These are phyloP conservation scores for Dactylellina drechsleri DNA, from an alignment of 2,329 filamentous ascomycete species.

Conservation along the genomic window DNA sequence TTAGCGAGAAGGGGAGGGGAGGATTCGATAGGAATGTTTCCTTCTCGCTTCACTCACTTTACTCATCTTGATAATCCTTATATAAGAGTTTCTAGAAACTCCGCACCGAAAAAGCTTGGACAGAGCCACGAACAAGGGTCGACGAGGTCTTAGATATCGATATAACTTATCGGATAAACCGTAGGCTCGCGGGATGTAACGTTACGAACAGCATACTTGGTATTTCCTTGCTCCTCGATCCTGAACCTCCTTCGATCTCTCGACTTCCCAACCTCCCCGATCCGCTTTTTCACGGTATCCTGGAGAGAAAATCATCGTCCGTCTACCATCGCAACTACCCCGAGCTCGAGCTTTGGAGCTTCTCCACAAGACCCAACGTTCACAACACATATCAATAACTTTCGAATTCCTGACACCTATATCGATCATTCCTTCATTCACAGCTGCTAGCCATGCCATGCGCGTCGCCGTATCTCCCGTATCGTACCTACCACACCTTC, in stretches of 20 bases:
- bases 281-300: background rate
- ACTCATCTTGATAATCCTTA: constrained; percentile 31
- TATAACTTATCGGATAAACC: too few species aligned
- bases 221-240: too few species aligned
- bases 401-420: too few species aligned
- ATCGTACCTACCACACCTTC: constrained; percentile 40
- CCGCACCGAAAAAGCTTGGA: constrained; percentile 1
- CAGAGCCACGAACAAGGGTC: too few species aligned
- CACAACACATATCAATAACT: background rate
- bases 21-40: background rate
- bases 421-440: background rate
- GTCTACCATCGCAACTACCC: too few species aligned
- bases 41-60: background rate
- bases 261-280: too few species aligned
- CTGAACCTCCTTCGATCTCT: too few species aligned
- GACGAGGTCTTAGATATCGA: background rate
- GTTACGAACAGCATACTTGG: too few species aligned
- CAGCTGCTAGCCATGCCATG: constrained; percentile 29
- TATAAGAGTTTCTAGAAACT: constrained; percentile 25
- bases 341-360: too few species aligned
- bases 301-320: background rate
- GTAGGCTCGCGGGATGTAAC: too few species aligned
- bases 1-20: constrained; percentile 24
- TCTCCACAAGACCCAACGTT: background rate
- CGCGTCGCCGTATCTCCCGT: constrained; percentile 27